Conservation (phyloP, 179 eudicot genomes). For the Vitellaria paradoxa region DNA sequence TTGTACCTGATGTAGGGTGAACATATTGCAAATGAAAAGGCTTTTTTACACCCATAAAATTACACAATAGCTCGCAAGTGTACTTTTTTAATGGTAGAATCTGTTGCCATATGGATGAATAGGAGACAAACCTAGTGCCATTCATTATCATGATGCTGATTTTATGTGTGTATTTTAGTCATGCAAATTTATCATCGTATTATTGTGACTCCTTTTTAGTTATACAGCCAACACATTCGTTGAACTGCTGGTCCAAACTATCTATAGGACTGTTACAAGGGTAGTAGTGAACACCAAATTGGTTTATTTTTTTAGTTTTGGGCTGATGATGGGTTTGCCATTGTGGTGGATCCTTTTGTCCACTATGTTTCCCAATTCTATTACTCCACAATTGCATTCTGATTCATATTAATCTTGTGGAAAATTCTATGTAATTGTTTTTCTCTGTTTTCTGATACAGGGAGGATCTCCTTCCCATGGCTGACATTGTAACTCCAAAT, state of each 20-base stretch:
- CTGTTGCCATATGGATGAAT: too few relatives aligned
- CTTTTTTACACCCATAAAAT: too few relatives aligned
- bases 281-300: neutral
- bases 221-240: neutral
- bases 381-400: neutral
- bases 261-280: neutral
- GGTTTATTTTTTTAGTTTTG: neutral
- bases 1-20: neutral
- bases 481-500: constrained; percentile 91
- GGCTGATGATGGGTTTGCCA: neutral
- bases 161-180: neutral
- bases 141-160: too few relatives aligned
- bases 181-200: neutral
- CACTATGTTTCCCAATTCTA: neutral
- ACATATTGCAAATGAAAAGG: too few relatives aligned
- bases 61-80: too few relatives aligned
- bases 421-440: neutral
- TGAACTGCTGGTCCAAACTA: neutral
- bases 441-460: constrained; percentile 32
- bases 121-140: too few relatives aligned
- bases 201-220: neutral
- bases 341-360: neutral
- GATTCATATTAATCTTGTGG: neutral
- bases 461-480: constrained; percentile 75
- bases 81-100: too few relatives aligned